Base-by-base conservation (phyloP, 768 basidiomycete species). In the Vishniacozyma victoriae region DNA sequence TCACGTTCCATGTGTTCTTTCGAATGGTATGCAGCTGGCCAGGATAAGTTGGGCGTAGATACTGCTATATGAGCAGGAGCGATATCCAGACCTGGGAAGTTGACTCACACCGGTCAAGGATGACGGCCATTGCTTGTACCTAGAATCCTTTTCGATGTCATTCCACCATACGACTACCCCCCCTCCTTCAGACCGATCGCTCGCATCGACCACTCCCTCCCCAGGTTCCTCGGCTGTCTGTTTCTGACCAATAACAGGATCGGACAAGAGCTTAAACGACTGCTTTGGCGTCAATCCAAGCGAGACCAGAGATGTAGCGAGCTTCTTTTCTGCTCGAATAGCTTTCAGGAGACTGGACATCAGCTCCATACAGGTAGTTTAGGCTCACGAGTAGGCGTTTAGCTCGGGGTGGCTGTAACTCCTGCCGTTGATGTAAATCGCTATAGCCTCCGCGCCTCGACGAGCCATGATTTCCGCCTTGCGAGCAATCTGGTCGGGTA, bases 151-250 rank as follows among this genome's bases (percentile, higher is more conserved):
- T 73, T 87, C 84, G 16, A 97, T 72, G 64, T 99, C 83, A 69
- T 97, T 99, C 84, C 85, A 86, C 81, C 87, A 97, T 0, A 83
- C 64, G 31, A 92, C 78, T 3, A 85, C 77, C 27, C 73, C 77
- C 0, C 84, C 88, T 1, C 79, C 87, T 67, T 99, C 95, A 3
- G 66, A 61, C 15, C 87, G 76, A 71, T 99, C 93, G 49, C 86
- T 89, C 1, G 90, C 85, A 70, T 97, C 95, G 48, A 93, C 84
- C n/a, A 95, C 57, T 0, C 84, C 87, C 45, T 86, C 84, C 43
- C 80, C 58, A 4, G 77, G 75, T 16, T 73, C 78, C 13, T 71
- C 73, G 31, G 75, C 77, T n/a, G 74, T 73, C 49, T 82, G 79
- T 1, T 79, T 72, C 1, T 70, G 66, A 1, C 77, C 77, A 41